Percentiles rank a stretch among this genome's conserved stretches.
These are phyloP conservation scores for Bimuria novae-zelandiae DNA, from an alignment of 2,329 filamentous ascomycete species.

Conservation along the genomic window DNA sequence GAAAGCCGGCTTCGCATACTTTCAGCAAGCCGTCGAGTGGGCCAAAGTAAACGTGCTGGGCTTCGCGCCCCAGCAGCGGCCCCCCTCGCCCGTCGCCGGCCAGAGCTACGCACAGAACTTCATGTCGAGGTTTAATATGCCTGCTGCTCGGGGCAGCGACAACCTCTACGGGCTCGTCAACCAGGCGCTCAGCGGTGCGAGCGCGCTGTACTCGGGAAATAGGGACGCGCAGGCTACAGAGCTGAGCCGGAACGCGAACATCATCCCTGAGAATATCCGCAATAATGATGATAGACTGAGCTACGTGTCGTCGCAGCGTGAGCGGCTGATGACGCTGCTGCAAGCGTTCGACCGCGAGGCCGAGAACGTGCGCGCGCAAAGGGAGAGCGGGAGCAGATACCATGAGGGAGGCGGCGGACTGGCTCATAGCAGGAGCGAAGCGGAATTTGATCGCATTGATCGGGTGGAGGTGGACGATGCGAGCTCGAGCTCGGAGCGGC, in stretches of 20 bases:
- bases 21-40: slow-evolving; percentile 54
- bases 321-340: slow-evolving; percentile 74
- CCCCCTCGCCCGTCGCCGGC: slow-evolving; percentile 51
- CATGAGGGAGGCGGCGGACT: slow-evolving; percentile 57
- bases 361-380: slow-evolving; percentile 55
- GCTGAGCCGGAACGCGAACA: slow-evolving; percentile 61
- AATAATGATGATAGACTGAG: slow-evolving; percentile 68
- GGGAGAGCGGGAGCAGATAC: slow-evolving; percentile 51
- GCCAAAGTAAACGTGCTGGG: slow-evolving; percentile 80
- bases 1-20: slow-evolving; percentile 69
- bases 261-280: slow-evolving; percentile 73
- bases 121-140: slow-evolving; percentile 84
- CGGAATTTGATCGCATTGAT: slow-evolving; percentile 90
- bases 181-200: slow-evolving; percentile 70
- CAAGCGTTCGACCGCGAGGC: slow-evolving; percentile 81
- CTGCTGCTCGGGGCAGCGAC: slow-evolving; percentile 65
- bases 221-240: slow-evolving; percentile 54
- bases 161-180: slow-evolving; percentile 82
- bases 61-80: slow-evolving; percentile 64
- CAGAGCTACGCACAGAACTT: slow-evolving; percentile 76
- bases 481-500: slow-evolving; percentile 51
- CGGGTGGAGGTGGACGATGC: slow-evolving; percentile 75
- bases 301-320: slow-evolving; percentile 79
- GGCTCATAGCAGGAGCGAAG: slow-evolving; percentile 82
- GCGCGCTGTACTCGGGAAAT: slow-evolving; percentile 50